A percentile compares a stretch with the other conserved stretches of the same genome.
Conservation (phyloP, 148 eudicot genomes). For the Selenicereus undatus region DNA sequence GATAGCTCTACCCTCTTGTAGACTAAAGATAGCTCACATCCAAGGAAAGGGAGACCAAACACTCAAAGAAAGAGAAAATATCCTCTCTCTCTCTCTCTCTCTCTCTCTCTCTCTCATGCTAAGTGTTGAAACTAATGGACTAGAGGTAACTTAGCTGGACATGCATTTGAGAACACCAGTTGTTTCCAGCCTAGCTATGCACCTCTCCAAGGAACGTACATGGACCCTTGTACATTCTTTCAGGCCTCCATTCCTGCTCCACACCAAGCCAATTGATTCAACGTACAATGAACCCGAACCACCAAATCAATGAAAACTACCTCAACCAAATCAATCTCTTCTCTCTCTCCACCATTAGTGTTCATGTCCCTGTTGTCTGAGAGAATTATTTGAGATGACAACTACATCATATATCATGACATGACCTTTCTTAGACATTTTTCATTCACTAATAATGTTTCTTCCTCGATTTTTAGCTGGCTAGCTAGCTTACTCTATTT, state of each 20-base stretch:
- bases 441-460: not conserved
- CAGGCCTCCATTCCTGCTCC: not conserved
- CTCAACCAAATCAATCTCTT: not conserved
- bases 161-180: not conserved
- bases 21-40: too few relatives aligned
- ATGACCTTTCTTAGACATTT: not conserved
- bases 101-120: too few relatives aligned
- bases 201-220: not conserved
- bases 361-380: not conserved
- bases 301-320: constrained; percentile 4
- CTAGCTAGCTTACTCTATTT: not conserved
- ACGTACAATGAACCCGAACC: not conserved
- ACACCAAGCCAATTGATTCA: not conserved
- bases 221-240: not conserved
- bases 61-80: too few relatives aligned
- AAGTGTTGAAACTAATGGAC: too few relatives aligned
- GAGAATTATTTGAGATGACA: not conserved
- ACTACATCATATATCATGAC: not conserved
- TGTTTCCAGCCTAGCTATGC: constrained; percentile 9
- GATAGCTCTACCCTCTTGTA: too few relatives aligned
- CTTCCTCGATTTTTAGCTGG: too few relatives aligned
- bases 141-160: not conserved
- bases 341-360: not conserved
- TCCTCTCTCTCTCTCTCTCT: too few relatives aligned
- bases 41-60: too few relatives aligned